These are phyloP conservation scores for Ganoderma meredithae DNA, from an alignment of 1,284 basidiomycete species.

Conservation along the genomic window DNA sequence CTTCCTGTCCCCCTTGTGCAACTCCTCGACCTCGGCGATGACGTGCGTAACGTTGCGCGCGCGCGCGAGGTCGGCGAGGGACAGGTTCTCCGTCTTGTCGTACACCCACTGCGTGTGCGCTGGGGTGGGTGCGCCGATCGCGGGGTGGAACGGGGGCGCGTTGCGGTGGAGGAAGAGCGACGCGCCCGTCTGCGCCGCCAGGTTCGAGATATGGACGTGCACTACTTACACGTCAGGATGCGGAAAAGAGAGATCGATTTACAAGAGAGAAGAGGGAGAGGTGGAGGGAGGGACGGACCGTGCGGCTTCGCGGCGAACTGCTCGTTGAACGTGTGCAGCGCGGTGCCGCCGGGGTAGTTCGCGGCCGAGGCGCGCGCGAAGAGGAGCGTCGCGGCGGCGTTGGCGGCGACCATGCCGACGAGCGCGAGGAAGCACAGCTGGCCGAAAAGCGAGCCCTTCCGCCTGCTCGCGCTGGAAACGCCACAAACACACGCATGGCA, in stretches of 20 bases:
- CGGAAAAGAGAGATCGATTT: too few relatives aligned
- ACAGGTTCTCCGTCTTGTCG: constrained; percentile 79
- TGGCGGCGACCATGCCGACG: constrained; percentile 56
- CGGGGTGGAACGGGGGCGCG: constrained; percentile 55
- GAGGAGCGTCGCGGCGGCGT: constrained; percentile 59
- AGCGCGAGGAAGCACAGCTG: constrained; percentile 53
- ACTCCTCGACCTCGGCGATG: constrained; percentile 53
- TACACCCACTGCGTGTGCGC: constrained; percentile 62
- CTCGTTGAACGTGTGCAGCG: constrained; percentile 71
- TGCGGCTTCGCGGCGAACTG: constrained; percentile 45
- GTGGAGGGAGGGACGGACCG: constrained; percentile 38
- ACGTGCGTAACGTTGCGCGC: constrained; percentile 62
- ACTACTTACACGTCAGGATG: too few relatives aligned
- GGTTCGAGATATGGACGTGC: constrained; percentile 81
- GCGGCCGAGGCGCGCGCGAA: constrained; percentile 65
- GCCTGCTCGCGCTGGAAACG: constrained; percentile 49
- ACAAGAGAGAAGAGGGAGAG: too few relatives aligned
- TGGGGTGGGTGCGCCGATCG: not conserved
- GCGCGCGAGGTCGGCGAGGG: constrained; percentile 49
- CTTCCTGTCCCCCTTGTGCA: not conserved
- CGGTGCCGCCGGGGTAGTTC: constrained; percentile 94
- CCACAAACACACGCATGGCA: not conserved
- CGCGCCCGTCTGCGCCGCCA: constrained; percentile 90
- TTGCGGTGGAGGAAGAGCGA: constrained; percentile 87
- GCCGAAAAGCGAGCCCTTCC: constrained; percentile 53